These are phyloP conservation scores for bread wheat (Triticum aestivum) DNA, from an alignment of 176 grass and related monocot species.

Conservation along the genomic window DNA sequence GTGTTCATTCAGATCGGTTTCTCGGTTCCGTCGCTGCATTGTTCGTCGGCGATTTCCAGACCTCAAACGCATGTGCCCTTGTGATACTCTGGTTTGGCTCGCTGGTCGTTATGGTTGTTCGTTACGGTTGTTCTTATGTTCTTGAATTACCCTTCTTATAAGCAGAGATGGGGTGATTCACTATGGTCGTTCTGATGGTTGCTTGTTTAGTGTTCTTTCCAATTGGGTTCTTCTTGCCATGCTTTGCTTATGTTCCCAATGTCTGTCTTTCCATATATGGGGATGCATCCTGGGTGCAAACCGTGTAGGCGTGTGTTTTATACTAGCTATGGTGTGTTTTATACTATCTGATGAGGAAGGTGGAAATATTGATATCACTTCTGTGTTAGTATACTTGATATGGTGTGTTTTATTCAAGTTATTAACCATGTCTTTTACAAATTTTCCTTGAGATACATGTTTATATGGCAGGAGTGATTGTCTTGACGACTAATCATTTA, in stretches of 20 bases:
- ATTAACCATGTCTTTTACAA: background rate
- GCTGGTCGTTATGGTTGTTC: no score
- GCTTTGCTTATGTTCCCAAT: constrained; percentile 22
- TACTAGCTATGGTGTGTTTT: constrained; percentile 4
- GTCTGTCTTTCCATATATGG: constrained; percentile 42
- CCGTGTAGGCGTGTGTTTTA: background rate
- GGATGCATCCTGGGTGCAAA: constrained; percentile 33
- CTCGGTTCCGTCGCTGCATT: no score
- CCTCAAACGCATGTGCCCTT: no score
- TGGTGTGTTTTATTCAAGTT: background rate
- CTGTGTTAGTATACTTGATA: background rate
- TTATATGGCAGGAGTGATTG: background rate
- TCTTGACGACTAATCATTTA: no score
- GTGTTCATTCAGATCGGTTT: no score
- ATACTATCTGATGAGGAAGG: no score
- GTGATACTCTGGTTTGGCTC: no score
- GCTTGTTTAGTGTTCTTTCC: constrained; percentile 6
- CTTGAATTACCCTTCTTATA: no score
- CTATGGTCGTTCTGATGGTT: no score
- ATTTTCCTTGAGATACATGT: background rate
- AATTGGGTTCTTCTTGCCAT: background rate
- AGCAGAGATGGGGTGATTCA: no score
- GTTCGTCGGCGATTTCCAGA: no score
- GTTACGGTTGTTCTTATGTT: no score
- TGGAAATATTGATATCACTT: background rate